Evolutionary conservation across 495 filamentous ascomycete genomes (phyloP).

Genomic region (Tuber aestivum): DNA sequence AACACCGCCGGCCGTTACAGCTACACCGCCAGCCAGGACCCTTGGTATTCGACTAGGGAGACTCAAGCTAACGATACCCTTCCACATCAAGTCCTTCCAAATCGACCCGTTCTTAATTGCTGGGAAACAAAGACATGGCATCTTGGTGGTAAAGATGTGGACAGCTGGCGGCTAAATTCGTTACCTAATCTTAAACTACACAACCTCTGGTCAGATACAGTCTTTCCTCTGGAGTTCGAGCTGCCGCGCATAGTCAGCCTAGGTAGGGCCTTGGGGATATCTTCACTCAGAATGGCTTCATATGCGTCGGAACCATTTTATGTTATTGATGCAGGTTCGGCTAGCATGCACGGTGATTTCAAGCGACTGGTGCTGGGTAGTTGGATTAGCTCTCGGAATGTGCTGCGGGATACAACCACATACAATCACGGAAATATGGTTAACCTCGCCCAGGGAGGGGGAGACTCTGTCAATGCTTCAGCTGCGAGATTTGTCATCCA

Average conservation of each 20-base stretch:
- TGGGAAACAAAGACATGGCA: not conserved
- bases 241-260: not conserved
- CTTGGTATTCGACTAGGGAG: not conserved
- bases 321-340: not conserved
- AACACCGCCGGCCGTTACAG: not conserved
- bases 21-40: not conserved
- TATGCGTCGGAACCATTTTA: not conserved
- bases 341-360: not conserved
- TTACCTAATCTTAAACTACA: not conserved
- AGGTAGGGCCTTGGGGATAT: not conserved
- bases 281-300: not conserved
- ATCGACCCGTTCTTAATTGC: not conserved
- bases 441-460: too few species aligned
- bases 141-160: not conserved
- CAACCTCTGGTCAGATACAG: not conserved
- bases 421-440: too few species aligned
- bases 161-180: not conserved
- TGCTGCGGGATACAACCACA: not conserved
- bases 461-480: too few species aligned
- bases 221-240: not conserved
- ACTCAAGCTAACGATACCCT: rapidly evolving
- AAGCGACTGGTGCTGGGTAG: not conserved
- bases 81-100: not conserved
- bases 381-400: not conserved
- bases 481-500: too few species aligned